These are phyloP conservation scores for Epichloe scottii DNA, from an alignment of 2,329 filamentous ascomycete species.

Conservation along the genomic window DNA sequence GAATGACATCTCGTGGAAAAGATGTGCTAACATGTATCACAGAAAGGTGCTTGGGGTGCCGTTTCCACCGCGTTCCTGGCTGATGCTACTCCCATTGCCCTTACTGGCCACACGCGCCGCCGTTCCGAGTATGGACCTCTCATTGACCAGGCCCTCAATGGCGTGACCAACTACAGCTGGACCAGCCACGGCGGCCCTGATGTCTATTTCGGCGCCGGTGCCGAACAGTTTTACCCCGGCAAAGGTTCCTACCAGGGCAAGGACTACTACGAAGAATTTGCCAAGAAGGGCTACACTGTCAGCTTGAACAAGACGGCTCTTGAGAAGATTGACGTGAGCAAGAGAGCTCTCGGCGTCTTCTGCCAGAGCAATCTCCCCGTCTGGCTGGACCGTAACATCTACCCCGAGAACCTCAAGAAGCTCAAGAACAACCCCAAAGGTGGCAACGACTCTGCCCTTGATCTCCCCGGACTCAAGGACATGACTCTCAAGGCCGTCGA, in stretches of 20 bases:
- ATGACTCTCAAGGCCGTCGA: constrained; percentile 85
- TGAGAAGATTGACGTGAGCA: constrained; percentile 38
- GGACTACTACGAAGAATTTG: constrained; percentile 70
- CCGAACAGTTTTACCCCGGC: constrained; percentile 64
- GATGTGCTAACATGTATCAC: not conserved
- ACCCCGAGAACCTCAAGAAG: constrained; percentile 53
- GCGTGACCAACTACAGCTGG: constrained; percentile 72
- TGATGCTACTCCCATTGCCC: constrained; percentile 69
- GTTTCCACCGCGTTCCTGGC: constrained; percentile 73
- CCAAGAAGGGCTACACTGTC: constrained; percentile 58
- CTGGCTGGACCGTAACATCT: constrained; percentile 79
- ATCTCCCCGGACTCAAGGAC: constrained; percentile 74
- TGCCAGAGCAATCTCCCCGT: constrained; percentile 62
- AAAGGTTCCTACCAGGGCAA: constrained; percentile 53
- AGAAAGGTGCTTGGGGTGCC: constrained; percentile 45
- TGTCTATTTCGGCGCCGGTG: constrained; percentile 72
- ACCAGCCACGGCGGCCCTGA: constrained; percentile 62
- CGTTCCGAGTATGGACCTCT: constrained; percentile 58
- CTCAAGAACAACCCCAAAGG: constrained; percentile 60
- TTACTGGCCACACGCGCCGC: constrained; percentile 59
- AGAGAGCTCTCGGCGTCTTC: constrained; percentile 67
- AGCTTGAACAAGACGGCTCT: constrained; percentile 65
- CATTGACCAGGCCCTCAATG: constrained; percentile 65
- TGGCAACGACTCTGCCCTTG: constrained; percentile 47
- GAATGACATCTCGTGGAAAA: not conserved